Conservation (phyloP, 306 rosid species). For the Vigna hirtella region DNA sequence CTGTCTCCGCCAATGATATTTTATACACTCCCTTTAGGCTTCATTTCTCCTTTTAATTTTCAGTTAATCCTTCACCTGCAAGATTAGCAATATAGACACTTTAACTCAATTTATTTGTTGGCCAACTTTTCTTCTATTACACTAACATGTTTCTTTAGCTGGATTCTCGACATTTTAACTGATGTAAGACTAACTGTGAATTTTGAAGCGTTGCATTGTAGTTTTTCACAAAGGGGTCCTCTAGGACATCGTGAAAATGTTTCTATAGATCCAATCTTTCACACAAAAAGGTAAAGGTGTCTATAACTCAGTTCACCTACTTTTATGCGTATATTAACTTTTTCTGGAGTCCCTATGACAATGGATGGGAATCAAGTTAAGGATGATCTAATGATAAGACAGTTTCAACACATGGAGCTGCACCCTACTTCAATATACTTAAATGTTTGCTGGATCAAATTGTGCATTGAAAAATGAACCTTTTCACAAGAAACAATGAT, state of each 20-base stretch:
- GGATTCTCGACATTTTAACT: neutral
- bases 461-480: neutral
- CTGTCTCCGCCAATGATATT: neutral
- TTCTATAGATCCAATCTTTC: neutral
- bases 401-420: conserved; percentile 17
- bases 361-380: neutral
- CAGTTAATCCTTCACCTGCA: neutral
- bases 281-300: conserved; percentile 2
- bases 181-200: neutral
- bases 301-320: neutral
- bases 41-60: neutral
- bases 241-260: neutral
- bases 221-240: neutral
- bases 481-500: conserved; percentile 15
- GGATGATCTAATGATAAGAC: conserved; percentile 4
- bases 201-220: conserved; percentile 12
- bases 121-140: conserved; percentile 8
- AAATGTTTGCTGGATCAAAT: conserved; percentile 9
- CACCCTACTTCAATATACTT: neutral
- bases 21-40: neutral
- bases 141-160: neutral
- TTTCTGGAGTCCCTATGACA: conserved; percentile 1
- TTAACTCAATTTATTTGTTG: neutral
- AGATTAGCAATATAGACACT: neutral
- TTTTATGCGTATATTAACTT: neutral